phyloP scores from a whole-genome alignment of 2,329 filamentous ascomycete genomes.

The Venturia pyrina region DNA sequence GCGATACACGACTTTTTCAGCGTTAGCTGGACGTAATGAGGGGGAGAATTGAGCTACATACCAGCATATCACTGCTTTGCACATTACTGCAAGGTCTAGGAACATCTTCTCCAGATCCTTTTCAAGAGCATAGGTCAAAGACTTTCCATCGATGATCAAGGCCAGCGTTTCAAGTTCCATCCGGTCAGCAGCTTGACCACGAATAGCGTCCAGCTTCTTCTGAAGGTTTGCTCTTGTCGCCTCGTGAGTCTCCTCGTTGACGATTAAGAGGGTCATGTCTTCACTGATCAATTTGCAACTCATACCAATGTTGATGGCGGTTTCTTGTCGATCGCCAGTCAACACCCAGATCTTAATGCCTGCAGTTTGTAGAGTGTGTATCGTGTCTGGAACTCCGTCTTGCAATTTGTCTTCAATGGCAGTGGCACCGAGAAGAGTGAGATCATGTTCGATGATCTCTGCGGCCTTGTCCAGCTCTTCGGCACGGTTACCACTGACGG shows the following conservation, averaged over 20 bases:
- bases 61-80: conserved; percentile 96
- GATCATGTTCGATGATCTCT: conserved; percentile 87
- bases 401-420: conserved; percentile 96
- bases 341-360: conserved; percentile 99
- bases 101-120: conserved; percentile 90
- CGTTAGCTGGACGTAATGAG: neutral
- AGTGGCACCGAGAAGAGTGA: conserved; percentile 85
- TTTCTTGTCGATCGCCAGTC: conserved; percentile 95
- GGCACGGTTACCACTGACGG: conserved; percentile 80
- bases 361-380: conserved; percentile 90
- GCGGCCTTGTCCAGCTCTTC: conserved; percentile 96
- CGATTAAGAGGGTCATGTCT: conserved; percentile 94
- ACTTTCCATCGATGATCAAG: conserved; percentile 92
- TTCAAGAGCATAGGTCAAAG: conserved; percentile 84
- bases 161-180: conserved; percentile 80
- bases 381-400: conserved; percentile 95
- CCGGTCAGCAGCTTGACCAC: conserved; percentile 65
- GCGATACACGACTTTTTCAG: conserved; percentile 70
- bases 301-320: conserved; percentile 99
- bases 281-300: conserved; percentile 97
- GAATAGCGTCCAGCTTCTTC: conserved; percentile 88
- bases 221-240: conserved; percentile 80
- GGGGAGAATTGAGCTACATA: conserved; percentile 23
- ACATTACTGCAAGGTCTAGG: conserved; percentile 84
- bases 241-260: conserved; percentile 77